phyloP scores from a whole-genome alignment of 2,329 filamentous ascomycete species.

The Chalaropsis thielavioides region DNA sequence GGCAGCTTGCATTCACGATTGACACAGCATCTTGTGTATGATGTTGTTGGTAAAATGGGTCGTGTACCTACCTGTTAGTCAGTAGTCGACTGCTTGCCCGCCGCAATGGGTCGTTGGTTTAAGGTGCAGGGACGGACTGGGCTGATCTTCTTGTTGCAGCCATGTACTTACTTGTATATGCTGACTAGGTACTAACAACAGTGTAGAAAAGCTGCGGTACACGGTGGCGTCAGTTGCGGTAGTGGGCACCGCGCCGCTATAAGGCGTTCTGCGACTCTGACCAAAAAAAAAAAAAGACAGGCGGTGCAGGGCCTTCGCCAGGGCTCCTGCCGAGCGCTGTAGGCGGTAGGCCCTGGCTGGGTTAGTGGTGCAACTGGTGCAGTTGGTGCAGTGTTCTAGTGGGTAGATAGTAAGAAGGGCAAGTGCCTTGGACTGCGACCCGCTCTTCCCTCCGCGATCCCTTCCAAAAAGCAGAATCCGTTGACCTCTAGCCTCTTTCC shows the following conservation, averaged over 20 bases:
- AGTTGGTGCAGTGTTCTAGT: too few species aligned
- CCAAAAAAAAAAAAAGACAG: too few species aligned
- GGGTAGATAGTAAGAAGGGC: too few species aligned
- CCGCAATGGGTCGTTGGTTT: constrained; percentile 18
- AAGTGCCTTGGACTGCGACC: too few species aligned
- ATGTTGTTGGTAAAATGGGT: background rate
- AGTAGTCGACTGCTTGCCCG: background rate
- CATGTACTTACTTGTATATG: constrained; percentile 9
- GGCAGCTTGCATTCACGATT: background rate
- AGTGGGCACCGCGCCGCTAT: background rate
- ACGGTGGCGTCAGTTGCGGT: background rate
- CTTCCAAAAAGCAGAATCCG: background rate
- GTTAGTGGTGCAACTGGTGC: too few species aligned
- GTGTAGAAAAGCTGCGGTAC: background rate
- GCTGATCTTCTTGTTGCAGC: background rate
- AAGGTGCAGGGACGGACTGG: constrained; percentile 13
- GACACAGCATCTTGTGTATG: background rate
- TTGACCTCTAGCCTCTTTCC: constrained; percentile 9
- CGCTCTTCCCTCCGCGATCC: constrained; percentile 11
- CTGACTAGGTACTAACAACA: background rate
- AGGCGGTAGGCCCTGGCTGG: too few species aligned
- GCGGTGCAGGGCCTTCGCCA: background rate
- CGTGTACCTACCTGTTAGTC: too few species aligned
- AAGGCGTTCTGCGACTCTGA: too few species aligned
- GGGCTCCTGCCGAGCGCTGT: background rate